Evolutionary conservation across 73 alveolate species (phyloP).

Genomic region (Tetrahymena elliotti): DNA sequence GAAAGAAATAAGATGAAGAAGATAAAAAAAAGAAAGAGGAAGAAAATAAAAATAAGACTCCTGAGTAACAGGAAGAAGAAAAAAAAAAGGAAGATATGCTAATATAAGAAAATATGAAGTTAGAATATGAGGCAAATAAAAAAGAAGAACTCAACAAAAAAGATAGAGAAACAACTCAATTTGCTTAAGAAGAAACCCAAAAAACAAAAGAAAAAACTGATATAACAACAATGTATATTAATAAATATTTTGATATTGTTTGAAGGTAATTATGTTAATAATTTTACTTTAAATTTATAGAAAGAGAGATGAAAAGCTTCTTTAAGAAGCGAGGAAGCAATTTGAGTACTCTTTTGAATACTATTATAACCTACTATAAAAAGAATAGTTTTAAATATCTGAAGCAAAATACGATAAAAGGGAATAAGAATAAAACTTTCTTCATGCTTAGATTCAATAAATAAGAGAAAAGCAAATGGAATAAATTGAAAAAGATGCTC

Average conservation of each 20-base stretch:
- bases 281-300: background rate
- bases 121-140: background rate
- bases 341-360: background rate
- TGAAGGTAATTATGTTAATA: background rate
- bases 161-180: background rate
- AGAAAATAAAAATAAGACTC: background rate
- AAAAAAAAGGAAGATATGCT: background rate
- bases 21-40: constrained; percentile 6
- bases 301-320: background rate
- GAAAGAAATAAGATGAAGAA: constrained; percentile 3
- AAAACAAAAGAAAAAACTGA: background rate
- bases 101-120: background rate
- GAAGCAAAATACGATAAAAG: background rate
- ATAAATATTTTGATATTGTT: background rate
- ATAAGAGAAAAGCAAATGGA: background rate
- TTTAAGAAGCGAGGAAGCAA: background rate
- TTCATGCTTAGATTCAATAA: background rate
- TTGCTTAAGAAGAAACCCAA: background rate
- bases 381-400: background rate
- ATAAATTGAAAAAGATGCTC: background rate
- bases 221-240: background rate
- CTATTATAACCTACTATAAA: background rate
- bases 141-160: background rate
- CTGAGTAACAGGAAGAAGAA: background rate
- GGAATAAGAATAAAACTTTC: background rate